A percentile compares a stretch with the other conserved stretches of the same genome.
These are phyloP conservation scores for Yueomyces sinensis DNA, from an alignment of 805 yeast species.

Conservation along the genomic window DNA sequence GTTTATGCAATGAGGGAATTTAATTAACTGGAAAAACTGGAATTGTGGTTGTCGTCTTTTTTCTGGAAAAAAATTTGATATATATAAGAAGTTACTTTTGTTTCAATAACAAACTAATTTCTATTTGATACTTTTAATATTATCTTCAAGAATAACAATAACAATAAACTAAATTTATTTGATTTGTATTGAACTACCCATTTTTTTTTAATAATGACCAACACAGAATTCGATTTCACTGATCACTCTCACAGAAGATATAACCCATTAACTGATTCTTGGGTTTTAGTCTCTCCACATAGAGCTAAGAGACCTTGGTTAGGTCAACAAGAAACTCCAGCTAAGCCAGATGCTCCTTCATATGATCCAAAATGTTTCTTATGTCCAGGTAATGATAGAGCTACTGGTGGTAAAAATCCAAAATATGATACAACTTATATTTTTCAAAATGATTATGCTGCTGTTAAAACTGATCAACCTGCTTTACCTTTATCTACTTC, in stretches of 20 bases:
- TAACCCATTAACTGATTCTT: conserved; percentile 55
- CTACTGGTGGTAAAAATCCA: conserved; percentile 48
- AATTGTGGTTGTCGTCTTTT: too few species aligned
- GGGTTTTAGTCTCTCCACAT: conserved; percentile 66
- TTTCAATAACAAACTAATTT: too few species aligned
- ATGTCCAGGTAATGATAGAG: conserved; percentile 60
- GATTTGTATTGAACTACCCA: too few species aligned
- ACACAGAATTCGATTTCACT: conserved; percentile 30
- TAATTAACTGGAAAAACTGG: too few species aligned
- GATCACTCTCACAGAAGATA: conserved; percentile 56
- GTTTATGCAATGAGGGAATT: too few species aligned
- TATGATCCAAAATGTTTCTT: conserved; percentile 57
- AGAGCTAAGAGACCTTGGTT: conserved; percentile 73
- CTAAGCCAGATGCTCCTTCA: conserved; percentile 31
- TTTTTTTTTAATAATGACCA: too few species aligned
- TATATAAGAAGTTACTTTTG: too few species aligned
- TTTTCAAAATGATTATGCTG: conserved; percentile 59
- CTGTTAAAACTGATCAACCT: conserved; percentile 48
- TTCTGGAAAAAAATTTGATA: too few species aligned
- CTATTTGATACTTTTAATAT: too few species aligned
- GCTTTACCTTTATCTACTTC: conserved; percentile 18
- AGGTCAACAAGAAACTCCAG: conserved; percentile 49
- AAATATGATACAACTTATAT: conserved; percentile 42
- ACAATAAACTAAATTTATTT: too few species aligned
- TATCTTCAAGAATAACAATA: too few species aligned